These are phyloP conservation scores for Phaeoacremonium minimum DNA, from an alignment of 2,329 filamentous ascomycete genomes.

Conservation along the genomic window DNA sequence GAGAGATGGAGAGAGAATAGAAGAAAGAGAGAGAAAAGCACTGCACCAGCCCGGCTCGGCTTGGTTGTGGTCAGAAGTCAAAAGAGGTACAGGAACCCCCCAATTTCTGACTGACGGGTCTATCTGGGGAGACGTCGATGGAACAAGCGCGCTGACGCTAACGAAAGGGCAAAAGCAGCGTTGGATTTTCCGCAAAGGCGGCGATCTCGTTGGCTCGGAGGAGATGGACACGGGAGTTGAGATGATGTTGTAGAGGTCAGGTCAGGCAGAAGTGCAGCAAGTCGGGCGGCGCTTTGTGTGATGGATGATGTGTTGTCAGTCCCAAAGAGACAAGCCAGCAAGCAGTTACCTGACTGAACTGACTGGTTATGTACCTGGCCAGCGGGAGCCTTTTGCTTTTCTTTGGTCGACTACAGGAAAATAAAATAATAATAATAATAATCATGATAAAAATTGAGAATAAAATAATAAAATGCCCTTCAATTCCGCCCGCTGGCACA, in stretches of 20 bases:
- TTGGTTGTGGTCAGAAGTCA: no score
- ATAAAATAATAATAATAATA: no score
- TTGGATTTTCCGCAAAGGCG: conserved; percentile 14
- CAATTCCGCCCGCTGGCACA: no score
- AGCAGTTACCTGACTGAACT: no score
- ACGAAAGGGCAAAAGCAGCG: conserved; percentile 23
- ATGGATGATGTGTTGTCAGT: conserved; percentile 47
- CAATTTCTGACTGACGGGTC: no score
- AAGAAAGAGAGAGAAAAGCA: conserved; percentile 4
- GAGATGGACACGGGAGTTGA: conserved; percentile 2
- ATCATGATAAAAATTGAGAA: no score
- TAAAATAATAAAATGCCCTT: no score
- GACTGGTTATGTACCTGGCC: no score
- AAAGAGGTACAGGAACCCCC: background rate
- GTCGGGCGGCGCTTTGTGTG: conserved; percentile 32
- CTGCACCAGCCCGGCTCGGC: background rate
- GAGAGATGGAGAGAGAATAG: conserved; percentile 9
- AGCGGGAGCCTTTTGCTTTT: no score
- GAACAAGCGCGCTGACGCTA: conserved; percentile 35
- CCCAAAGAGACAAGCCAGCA: conserved; percentile 10
- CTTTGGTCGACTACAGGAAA: no score
- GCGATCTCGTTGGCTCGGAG: conserved; percentile 14
- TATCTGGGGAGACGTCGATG: no score
- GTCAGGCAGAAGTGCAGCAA: conserved; percentile 44
- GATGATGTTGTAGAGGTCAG: conserved; percentile 13